phyloP scores from a whole-genome alignment of 2,329 filamentous ascomycete genomes.

The Colletotrichum sojae region DNA sequence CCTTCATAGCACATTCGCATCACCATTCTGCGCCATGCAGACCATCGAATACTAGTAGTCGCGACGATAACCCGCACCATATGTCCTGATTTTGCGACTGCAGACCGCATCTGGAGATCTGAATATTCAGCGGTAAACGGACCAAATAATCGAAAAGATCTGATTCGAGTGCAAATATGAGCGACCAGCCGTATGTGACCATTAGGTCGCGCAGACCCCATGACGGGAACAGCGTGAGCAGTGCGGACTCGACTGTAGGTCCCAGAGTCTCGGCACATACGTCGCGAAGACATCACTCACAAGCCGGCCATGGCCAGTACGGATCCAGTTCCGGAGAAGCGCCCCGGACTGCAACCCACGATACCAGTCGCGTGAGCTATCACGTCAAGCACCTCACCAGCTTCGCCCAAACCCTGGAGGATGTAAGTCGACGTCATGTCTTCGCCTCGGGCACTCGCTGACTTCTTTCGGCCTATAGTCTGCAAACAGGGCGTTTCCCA shows the following conservation, averaged over 20 bases:
- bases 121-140: neutral
- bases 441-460: neutral
- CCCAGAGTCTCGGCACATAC: constrained; percentile 27
- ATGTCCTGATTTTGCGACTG: constrained; percentile 9
- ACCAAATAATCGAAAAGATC: neutral
- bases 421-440: constrained; percentile 56
- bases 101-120: neutral
- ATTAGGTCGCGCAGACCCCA: constrained; percentile 65
- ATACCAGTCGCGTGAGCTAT: constrained; percentile 70
- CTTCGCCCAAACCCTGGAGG: constrained; percentile 69
- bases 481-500: constrained; percentile 69
- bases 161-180: constrained; percentile 1
- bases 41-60: neutral
- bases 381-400: constrained; percentile 70
- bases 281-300: constrained; percentile 39
- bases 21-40: constrained; percentile 6
- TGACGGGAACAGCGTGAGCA: constrained; percentile 62
- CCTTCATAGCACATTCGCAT: constrained; percentile 16
- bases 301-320: constrained; percentile 53
- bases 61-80: neutral
- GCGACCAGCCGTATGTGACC: constrained; percentile 63
- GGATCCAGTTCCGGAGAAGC: constrained; percentile 58
- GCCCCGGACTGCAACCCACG: constrained; percentile 65
- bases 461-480: constrained; percentile 54
- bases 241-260: constrained; percentile 65